These are phyloP conservation scores for Arthroderma sp. DNA, from an alignment of 2,329 filamentous ascomycete species.

Conservation along the genomic window DNA sequence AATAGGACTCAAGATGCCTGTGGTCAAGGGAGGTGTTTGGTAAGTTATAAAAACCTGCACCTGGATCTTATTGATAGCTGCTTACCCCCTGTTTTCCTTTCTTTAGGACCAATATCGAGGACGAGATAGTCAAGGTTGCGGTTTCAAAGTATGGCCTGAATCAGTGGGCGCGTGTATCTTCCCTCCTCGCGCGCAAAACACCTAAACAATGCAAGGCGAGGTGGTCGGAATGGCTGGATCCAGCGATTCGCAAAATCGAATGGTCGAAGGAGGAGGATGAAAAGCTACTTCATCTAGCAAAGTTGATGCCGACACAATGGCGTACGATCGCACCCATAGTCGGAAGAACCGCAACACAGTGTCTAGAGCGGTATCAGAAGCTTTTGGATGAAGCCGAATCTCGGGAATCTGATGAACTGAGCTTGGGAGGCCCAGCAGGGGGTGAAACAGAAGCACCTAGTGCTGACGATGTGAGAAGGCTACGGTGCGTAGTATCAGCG, in stretches of 20 bases:
- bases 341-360: slow-evolving; percentile 91
- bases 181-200: slow-evolving; percentile 89
- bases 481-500: slow-evolving; percentile 40
- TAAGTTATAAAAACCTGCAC: slow-evolving; percentile 15
- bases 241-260: slow-evolving; percentile 95
- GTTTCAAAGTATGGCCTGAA: slow-evolving; percentile 92
- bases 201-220: slow-evolving; percentile 98
- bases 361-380: slow-evolving; percentile 91
- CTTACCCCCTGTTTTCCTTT: not conserved
- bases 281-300: slow-evolving; percentile 88
- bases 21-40: slow-evolving; percentile 55
- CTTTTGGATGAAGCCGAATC: slow-evolving; percentile 91
- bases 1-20: slow-evolving; percentile 39
- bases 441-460: slow-evolving; percentile 77
- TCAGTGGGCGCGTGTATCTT: slow-evolving; percentile 97
- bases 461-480: slow-evolving; percentile 77
- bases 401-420: slow-evolving; percentile 66
- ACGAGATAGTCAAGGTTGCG: slow-evolving; percentile 93
- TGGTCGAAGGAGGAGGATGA: slow-evolving; percentile 99
- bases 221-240: slow-evolving; percentile 97
- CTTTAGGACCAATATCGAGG: slow-evolving; percentile 54
- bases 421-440: slow-evolving; percentile 71
- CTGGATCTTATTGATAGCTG: slow-evolving; percentile 10
- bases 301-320: slow-evolving; percentile 99
- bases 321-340: slow-evolving; percentile 95